phyloP scores from a whole-genome alignment of 2,329 filamentous ascomycete genomes.

The Microdochium trichocladiopsis region DNA sequence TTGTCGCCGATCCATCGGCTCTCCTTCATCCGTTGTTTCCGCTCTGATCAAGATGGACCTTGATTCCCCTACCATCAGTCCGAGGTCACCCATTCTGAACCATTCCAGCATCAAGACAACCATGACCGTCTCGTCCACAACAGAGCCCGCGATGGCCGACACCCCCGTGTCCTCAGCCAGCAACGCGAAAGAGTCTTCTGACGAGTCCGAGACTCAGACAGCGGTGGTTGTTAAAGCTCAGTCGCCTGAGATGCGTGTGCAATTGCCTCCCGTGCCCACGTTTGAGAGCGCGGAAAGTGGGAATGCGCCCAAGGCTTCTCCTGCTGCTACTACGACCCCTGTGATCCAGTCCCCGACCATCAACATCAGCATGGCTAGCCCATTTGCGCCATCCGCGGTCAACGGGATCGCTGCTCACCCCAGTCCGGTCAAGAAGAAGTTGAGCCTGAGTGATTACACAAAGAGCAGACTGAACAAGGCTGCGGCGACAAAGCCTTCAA shows the following conservation, averaged over 20 bases:
- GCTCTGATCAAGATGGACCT: slow-evolving; percentile 30
- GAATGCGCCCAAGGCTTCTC: not conserved
- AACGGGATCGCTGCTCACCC: slow-evolving; percentile 40
- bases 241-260: slow-evolving; percentile 42
- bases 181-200: slow-evolving; percentile 12
- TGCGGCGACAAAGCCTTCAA: slow-evolving; percentile 32
- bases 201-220: slow-evolving; percentile 6
- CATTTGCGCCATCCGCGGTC: slow-evolving; percentile 31
- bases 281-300: slow-evolving; percentile 32
- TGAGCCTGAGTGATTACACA: slow-evolving; percentile 59
- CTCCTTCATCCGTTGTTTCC: slow-evolving; percentile 17
- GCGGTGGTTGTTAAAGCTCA: slow-evolving; percentile 22
- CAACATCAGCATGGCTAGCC: slow-evolving; percentile 27
- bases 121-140: slow-evolving; percentile 4
- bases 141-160: slow-evolving; percentile 24
- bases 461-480: slow-evolving; percentile 52
- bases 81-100: slow-evolving; percentile 5
- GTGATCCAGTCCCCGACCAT: slow-evolving; percentile 45
- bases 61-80: slow-evolving; percentile 21
- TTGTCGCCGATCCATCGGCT: slow-evolving; percentile 18
- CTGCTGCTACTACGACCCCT: slow-evolving; percentile 30
- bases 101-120: slow-evolving; percentile 4
- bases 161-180: slow-evolving; percentile 8
- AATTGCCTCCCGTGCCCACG: slow-evolving; percentile 47
- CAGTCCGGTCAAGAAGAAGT: slow-evolving; percentile 60